Conservation (phyloP, 129 eudicot species). For the Flaveria linearis region DNA sequence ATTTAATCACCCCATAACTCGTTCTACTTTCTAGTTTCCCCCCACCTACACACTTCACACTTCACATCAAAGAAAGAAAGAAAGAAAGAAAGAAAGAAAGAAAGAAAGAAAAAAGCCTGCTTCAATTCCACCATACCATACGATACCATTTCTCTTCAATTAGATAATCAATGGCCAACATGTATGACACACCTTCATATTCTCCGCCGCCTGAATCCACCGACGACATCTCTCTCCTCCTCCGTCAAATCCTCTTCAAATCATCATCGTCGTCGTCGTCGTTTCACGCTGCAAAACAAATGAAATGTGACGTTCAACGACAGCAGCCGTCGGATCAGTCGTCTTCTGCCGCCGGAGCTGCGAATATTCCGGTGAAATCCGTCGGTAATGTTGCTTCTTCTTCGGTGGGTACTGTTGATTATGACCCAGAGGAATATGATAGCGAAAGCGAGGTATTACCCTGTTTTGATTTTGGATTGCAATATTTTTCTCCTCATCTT, state of each 20-base stretch:
- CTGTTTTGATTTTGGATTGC: neutral
- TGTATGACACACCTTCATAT: slow-evolving; percentile 31
- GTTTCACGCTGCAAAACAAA: slow-evolving; percentile 22
- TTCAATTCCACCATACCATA: neutral
- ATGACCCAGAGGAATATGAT: slow-evolving; percentile 63
- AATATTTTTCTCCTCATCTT: neutral
- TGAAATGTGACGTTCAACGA: slow-evolving; percentile 19
- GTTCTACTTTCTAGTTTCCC: neutral
- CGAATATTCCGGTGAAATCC: slow-evolving; percentile 21
- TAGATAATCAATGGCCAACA: slow-evolving; percentile 38
- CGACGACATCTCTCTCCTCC: slow-evolving; percentile 70
- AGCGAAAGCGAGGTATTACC: slow-evolving; percentile 59
- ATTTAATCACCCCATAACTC: slow-evolving; percentile 19
- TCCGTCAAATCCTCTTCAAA: slow-evolving; percentile 62
- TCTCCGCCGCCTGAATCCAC: slow-evolving; percentile 41
- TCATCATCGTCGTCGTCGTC: slow-evolving; percentile 43
- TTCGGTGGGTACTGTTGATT: slow-evolving; percentile 40
- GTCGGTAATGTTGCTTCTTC: slow-evolving; percentile 37
- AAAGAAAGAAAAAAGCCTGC: neutral
- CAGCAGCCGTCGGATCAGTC: neutral
- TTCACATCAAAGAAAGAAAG: neutral
- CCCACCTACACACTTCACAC: slow-evolving; percentile 2
- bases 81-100: too few species aligned
- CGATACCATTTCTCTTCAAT: neutral
- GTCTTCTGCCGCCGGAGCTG: slow-evolving; percentile 13